Base-by-base conservation (phyloP, 148 eudicot genomes). In the Silene conica region DNA sequence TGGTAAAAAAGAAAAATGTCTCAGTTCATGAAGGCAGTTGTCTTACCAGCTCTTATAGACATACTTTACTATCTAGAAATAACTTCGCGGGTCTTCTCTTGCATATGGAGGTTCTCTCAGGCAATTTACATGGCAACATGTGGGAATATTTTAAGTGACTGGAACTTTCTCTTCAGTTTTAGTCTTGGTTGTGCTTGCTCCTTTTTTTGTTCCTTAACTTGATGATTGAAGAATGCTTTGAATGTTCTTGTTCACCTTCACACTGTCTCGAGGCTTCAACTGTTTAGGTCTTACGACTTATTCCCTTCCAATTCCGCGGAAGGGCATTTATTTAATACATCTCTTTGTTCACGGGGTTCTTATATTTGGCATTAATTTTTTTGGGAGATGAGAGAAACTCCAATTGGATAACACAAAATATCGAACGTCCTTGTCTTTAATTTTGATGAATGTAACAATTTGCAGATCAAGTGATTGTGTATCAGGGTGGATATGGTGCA, bases 401-500 rank as follows among this genome's bases (percentile, higher is more conserved):
- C 8, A 38, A 38, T 38, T 48, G 54, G 54, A 48, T 48, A 14
- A 48, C 52, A 48, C 52, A 48, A 7, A 9, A 13, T 48, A 14
- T 48, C 3, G 4, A 48, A 12, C 54, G 12, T 61, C 21, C 22
- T 50, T 63, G 14, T 63, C 8, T 31, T 50, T 58, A 19, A 6
- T 75, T 66, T 41, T 66, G 46, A 18, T 66, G 22, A 12, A 73
- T 31, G 56, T 41, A 70, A n/a, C 67, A 13, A 64, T 43, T 64
- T 80, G 76, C 86, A 90, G 96, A 81, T 63, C 86, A 86, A 87
- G 90, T 83, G 72, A 67, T 80, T 74, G 80, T 70, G 45, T 83
- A 86, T 80, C 86, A 83, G 65, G 89, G 73, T 63, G 82, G 85
- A 72, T 87, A 89, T 79, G 88, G 88, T 67, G 83, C 77, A 65